These are phyloP conservation scores for Smittium culicis DNA, from an alignment of 371 early-diverging fungal species.

Conservation along the genomic window DNA sequence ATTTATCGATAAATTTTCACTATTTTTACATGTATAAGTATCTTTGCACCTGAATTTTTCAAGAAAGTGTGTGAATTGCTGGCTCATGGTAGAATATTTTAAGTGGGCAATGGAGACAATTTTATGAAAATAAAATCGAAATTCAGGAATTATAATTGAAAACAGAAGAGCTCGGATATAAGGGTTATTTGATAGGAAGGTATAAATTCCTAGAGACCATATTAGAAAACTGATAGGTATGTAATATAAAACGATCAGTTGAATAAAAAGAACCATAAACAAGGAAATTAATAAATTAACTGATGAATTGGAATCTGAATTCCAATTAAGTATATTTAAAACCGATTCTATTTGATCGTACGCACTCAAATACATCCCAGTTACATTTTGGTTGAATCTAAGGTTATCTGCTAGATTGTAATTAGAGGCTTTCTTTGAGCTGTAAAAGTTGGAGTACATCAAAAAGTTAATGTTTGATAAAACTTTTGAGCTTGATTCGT, in stretches of 20 bases:
- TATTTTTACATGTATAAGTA: too few relatives aligned
- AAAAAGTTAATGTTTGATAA: too few relatives aligned
- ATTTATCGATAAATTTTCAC: too few relatives aligned
- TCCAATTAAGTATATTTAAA: not conserved
- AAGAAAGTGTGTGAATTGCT: too few relatives aligned
- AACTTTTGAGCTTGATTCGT: too few relatives aligned
- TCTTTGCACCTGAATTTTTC: too few relatives aligned
- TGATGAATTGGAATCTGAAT: not conserved
- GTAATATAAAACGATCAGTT: not conserved
- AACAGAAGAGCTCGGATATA: not conserved
- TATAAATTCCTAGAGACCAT: not conserved
- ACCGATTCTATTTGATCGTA: not conserved
- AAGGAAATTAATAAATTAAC: not conserved
- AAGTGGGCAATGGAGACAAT: too few relatives aligned
- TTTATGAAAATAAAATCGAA: not conserved
- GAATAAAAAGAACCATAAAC: not conserved
- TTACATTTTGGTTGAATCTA: constrained; percentile 9
- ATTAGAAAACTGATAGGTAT: constrained; percentile 1
- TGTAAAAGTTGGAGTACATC: too few relatives aligned
- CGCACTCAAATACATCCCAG: constrained; percentile 1
- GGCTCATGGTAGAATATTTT: too few relatives aligned
- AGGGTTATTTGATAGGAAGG: not conserved
- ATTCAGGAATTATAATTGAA: constrained; percentile 1
- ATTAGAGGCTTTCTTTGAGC: too few relatives aligned
- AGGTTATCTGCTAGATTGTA: not conserved